phyloP scores from a whole-genome alignment of 2,329 filamentous ascomycete genomes.

The Purpureocillium takamizusanense region DNA sequence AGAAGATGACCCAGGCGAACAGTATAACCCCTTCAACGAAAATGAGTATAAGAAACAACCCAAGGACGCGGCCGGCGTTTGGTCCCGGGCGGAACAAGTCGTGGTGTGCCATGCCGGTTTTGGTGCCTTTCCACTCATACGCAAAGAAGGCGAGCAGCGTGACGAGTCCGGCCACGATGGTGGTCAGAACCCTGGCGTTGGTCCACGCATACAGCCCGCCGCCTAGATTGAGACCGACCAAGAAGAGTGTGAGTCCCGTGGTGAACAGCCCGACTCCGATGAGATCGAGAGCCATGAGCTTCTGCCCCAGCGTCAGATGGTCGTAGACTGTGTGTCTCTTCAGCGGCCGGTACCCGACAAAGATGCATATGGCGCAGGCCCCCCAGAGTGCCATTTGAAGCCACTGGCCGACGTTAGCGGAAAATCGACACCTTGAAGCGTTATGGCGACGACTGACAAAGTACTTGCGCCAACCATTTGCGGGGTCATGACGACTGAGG shows the following conservation, averaged over 20 bases:
- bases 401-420: not conserved
- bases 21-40: constrained; percentile 3
- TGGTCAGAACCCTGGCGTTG: not conserved
- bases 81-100: not conserved
- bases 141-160: constrained; percentile 1
- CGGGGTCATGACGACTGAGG: not conserved
- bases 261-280: constrained; percentile 1
- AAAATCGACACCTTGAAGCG: not conserved
- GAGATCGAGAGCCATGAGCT: constrained; percentile 1
- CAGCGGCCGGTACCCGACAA: constrained; percentile 1
- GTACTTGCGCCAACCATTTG: constrained; percentile 1
- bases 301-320: not conserved
- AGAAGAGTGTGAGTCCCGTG: constrained; percentile 1
- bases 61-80: not conserved
- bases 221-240: constrained; percentile 1
- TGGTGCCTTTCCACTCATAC: constrained; percentile 4
- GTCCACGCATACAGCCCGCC: constrained; percentile 2
- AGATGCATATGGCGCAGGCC: not conserved
- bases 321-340: constrained; percentile 2
- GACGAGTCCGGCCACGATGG: constrained; percentile 1
- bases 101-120: constrained; percentile 2
- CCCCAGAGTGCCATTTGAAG: constrained; percentile 2
- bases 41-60: constrained; percentile 1
- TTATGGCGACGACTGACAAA: not conserved
- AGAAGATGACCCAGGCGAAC: constrained; percentile 2